These are phyloP conservation scores for Pichia californica DNA, from an alignment of 805 yeast species.

Conservation along the genomic window DNA sequence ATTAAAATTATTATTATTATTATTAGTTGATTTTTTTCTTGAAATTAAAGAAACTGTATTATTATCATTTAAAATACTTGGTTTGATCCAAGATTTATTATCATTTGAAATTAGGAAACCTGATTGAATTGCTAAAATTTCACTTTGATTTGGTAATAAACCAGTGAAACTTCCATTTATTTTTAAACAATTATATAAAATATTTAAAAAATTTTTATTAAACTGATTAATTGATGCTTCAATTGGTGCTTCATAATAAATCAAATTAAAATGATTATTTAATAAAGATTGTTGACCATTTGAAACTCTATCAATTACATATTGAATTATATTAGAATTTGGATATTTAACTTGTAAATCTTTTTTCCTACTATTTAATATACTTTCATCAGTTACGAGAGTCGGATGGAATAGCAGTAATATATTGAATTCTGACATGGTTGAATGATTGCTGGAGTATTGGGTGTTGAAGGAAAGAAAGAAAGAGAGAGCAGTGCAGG, in stretches of 20 bases:
- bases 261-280: conserved; percentile 33
- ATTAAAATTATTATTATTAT: too few species aligned
- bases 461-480: neutral
- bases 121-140: conserved; percentile 56
- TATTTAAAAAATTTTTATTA: conserved; percentile 38
- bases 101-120: conserved; percentile 48
- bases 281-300: conserved; percentile 36
- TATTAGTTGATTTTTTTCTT: too few species aligned
- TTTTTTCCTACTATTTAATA: conserved; percentile 36
- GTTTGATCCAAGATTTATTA: conserved; percentile 50
- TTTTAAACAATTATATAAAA: conserved; percentile 35
- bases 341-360: conserved; percentile 25
- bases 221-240: conserved; percentile 37
- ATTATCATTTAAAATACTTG: conserved; percentile 22
- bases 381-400: conserved; percentile 48
- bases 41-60: conserved; percentile 18
- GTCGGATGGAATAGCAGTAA: conserved; percentile 62
- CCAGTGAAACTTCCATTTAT: conserved; percentile 46
- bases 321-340: conserved; percentile 38
- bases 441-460: neutral
- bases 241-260: conserved; percentile 53
- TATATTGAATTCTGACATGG: conserved; percentile 10
- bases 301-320: conserved; percentile 53
- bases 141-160: conserved; percentile 43
- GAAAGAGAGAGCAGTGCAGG: too few species aligned